A percentile compares a stretch with the other conserved stretches of the same genome.
Evolutionary conservation across 2,329 filamentous ascomycete species (phyloP).

Genomic region (Pseudogymnoascus sp.): DNA sequence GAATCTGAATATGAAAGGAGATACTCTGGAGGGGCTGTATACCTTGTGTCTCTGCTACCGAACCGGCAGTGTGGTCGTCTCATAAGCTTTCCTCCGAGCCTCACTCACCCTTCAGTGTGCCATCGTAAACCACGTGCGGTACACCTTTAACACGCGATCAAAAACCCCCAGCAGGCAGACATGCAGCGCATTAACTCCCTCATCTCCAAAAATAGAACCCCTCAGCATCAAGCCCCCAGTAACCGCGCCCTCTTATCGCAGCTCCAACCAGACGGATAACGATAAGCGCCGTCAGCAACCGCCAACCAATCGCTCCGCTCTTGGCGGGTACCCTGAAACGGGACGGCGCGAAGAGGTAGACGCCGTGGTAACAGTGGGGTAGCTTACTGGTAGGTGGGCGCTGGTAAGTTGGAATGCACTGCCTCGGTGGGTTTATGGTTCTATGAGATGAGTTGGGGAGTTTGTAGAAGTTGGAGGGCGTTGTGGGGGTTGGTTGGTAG

Average conservation of each 20-base stretch:
- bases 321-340: not conserved
- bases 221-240: not conserved
- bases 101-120: not conserved
- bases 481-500: not conserved
- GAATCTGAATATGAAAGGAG: not conserved
- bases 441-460: not conserved
- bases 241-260: not conserved
- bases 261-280: not conserved
- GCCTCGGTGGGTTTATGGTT: not conserved
- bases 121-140: not conserved
- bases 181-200: not conserved
- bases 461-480: too few species aligned
- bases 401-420: not conserved
- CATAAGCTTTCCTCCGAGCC: not conserved
- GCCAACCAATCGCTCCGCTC: not conserved
- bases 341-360: not conserved
- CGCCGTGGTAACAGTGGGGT: not conserved
- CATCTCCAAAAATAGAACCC: not conserved
- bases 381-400: not conserved
- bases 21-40: not conserved
- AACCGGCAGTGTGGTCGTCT: not conserved
- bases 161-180: not conserved
- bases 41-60: not conserved
- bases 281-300: not conserved
- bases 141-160: not conserved